A percentile compares a stretch with the other conserved stretches of the same genome.
These are phyloP conservation scores for Exophiala bonariae DNA, from an alignment of 2,329 filamentous ascomycete species.

Conservation along the genomic window DNA sequence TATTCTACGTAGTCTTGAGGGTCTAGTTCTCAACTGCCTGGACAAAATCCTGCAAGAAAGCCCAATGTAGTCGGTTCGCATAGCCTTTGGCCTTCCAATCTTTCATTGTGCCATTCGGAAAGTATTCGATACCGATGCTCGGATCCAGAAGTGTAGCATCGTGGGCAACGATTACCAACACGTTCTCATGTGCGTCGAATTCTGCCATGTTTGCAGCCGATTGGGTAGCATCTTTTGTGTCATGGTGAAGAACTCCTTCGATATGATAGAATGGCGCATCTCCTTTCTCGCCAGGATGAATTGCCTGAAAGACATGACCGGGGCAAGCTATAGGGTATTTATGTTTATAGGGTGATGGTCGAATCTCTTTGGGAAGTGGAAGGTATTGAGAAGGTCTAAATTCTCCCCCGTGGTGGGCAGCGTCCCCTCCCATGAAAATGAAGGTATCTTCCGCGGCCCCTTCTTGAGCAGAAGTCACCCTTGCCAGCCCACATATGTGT, in stretches of 20 bases:
- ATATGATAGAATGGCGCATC: conserved; percentile 17
- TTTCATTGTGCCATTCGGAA: conserved; percentile 5
- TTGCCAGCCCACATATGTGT: conserved; percentile 27
- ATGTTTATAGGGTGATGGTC: conserved; percentile 3
- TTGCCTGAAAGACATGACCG: conserved; percentile 26
- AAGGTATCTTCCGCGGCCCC: conserved; percentile 12
- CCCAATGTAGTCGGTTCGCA: conserved; percentile 1
- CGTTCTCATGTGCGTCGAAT: conserved; percentile 28
- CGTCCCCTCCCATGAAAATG: conserved; percentile 21
- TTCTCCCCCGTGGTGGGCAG: conserved; percentile 16
- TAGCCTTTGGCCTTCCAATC: conserved; percentile 6
- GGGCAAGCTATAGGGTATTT: conserved; percentile 20
- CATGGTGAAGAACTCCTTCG: conserved; percentile 24
- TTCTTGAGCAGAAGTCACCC: conserved; percentile 17
- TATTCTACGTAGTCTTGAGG: no score
- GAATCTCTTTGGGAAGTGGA: conserved; percentile 27
- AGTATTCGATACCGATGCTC: conserved; percentile 21
- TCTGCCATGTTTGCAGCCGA: conserved; percentile 27
- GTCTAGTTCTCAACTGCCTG: conserved; percentile 1
- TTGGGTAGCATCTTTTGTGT: conserved; percentile 23
- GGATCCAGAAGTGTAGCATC: conserved; percentile 21
- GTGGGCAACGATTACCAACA: conserved; percentile 35
- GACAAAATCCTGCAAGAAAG: conserved; percentile 5
- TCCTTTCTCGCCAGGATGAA: conserved; percentile 24
- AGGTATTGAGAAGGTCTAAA: conserved; percentile 31